Evolutionary conservation across 192 early-diverging fungal species (phyloP), one percentile per base, ranked within the genome.

Genomic region (Gaertneriomyces semiglobifer): DNA sequence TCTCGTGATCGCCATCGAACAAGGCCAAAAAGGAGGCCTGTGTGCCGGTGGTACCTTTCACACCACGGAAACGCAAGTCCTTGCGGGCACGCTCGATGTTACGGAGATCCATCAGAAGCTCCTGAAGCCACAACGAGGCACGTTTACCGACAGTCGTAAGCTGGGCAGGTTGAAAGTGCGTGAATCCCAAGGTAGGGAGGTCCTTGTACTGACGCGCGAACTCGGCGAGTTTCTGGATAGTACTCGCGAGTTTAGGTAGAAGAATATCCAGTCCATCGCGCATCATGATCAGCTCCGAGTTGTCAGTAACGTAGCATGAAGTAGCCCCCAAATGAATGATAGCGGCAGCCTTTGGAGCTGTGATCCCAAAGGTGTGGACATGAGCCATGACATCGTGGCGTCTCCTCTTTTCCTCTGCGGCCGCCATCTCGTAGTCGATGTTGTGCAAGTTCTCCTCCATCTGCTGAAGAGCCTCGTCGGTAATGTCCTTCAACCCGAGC

Each of bases 331-430:
- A 80, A 72, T 98, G 96, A 74, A 98, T 98, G 64, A 98, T 95
- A 33, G 84, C 88, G 4, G 93, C 93, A n/a, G 93, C 93, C 38
- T 76, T 80, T 25, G 93, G 93, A 44, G 87, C 88, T 12, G 83
- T 91, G 5, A 92, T 70, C 47, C 93, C 95, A 58, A 79, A 79
- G 14, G 94, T 90, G 77, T 98, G 94, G 39, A 98, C 96, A 71
- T 98, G 96, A n/a, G 96, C 94, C 94, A 98, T 98, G 52, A 98
- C 96, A 78, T 98, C 96, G 78, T 98, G 96, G 12, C 96, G 83
- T 12, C 94, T 84, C 58, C 87, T 84, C 84, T 92, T 91, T 70
- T 98, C 96, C 76, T 98, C 96, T 39, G 75, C 86, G 42, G 87
- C 88, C 43, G 94, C 96, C 44, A 94, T 68, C 42, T 72, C 79